A percentile compares a stretch with the other conserved stretches of the same genome.
Evolutionary conservation across 192 early-diverging fungal genomes (phyloP).

Genomic region (Phlyctochytrium arcticum): DNA sequence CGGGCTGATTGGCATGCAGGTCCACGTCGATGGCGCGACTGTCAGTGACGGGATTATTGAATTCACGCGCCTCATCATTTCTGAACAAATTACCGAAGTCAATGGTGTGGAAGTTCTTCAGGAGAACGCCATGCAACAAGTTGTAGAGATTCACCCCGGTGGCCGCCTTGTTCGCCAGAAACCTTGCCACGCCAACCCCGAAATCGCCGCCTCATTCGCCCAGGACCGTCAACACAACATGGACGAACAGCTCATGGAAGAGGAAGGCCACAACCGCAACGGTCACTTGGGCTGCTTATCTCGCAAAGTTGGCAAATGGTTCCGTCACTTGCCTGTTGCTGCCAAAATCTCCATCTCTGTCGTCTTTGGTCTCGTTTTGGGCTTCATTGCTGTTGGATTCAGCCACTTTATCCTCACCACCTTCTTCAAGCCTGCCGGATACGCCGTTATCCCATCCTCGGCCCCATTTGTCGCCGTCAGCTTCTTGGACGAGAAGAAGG

Average conservation of each 20-base stretch:
- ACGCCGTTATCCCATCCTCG: background rate
- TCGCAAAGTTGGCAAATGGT: constrained; percentile 6
- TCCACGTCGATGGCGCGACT: constrained; percentile 22
- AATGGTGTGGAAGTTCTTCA: constrained; percentile 28
- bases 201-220: background rate
- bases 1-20: constrained; percentile 34
- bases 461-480: background rate
- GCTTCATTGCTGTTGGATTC: constrained; percentile 7
- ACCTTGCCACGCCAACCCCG: constrained; percentile 19
- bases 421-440: background rate
- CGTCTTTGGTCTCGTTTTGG: constrained; percentile 9
- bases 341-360: constrained; percentile 6
- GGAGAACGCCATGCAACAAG: constrained; percentile 30
- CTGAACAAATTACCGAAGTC: constrained; percentile 32
- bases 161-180: constrained; percentile 13
- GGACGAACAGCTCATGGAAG: background rate
- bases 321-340: background rate
- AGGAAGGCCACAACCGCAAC: background rate
- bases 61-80: constrained; percentile 26
- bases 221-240: background rate
- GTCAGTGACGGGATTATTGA: constrained; percentile 11
- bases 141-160: constrained; percentile 28
- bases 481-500: background rate
- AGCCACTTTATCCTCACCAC: background rate
- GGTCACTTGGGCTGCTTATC: background rate